Percentiles rank a stretch among this genome's conserved stretches.
Evolutionary conservation across 768 basidiomycete species (phyloP).

Genomic region (Tylopilus intermedius): DNA sequence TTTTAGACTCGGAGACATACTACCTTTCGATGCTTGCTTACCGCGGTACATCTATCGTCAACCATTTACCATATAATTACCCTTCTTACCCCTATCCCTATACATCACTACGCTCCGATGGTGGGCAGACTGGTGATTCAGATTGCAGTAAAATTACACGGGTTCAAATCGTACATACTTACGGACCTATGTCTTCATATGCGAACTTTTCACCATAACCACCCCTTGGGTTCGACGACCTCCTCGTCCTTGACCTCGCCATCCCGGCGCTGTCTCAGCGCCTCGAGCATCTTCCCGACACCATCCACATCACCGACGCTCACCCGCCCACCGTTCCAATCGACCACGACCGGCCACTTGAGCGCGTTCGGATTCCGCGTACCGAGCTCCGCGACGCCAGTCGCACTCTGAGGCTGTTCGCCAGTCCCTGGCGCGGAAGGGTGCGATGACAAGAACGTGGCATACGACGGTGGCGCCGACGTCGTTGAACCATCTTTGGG

Average conservation of each 20-base stretch:
- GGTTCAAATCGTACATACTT: not conserved
- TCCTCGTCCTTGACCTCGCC: slow-evolving; percentile 49
- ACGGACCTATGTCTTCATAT: too few species aligned
- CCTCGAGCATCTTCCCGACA: slow-evolving; percentile 64
- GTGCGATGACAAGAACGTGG: slow-evolving; percentile 57
- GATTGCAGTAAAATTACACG: not conserved
- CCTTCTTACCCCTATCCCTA: not conserved
- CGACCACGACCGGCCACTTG: slow-evolving; percentile 78
- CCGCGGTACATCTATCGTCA: not conserved
- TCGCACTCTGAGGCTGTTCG: slow-evolving; percentile 37
- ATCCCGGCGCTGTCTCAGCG: slow-evolving; percentile 59
- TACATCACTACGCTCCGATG: too few species aligned
- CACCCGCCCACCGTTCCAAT: slow-evolving; percentile 65
- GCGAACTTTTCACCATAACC: slow-evolving; percentile 39
- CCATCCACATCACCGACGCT: slow-evolving; percentile 65
- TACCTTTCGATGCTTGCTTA: not conserved
- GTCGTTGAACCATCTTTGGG: slow-evolving; percentile 25
- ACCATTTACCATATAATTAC: not conserved
- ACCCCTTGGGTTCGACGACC: slow-evolving; percentile 47
- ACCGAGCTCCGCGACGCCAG: slow-evolving; percentile 48
- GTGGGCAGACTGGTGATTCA: not conserved
- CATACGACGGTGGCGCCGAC: slow-evolving; percentile 24
- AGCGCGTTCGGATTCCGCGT: slow-evolving; percentile 53
- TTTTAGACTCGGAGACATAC: not conserved
- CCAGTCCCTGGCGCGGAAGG: slow-evolving; percentile 39